These are phyloP conservation scores for Cutaneotrichosporon arboriforme DNA, from an alignment of 1,284 basidiomycete species.

Conservation along the genomic window DNA sequence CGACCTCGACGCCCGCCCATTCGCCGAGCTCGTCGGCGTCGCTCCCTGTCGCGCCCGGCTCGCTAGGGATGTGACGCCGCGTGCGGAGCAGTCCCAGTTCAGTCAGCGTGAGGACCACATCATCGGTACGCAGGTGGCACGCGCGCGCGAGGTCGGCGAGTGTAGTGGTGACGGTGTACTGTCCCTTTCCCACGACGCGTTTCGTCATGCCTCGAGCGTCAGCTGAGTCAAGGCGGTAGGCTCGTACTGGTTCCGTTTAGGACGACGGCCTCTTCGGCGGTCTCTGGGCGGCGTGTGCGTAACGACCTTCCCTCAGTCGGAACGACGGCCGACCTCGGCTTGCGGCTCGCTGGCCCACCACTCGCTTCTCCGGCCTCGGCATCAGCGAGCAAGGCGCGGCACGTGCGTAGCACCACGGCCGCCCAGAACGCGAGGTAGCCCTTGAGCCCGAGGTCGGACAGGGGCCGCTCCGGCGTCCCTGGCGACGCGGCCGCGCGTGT, in stretches of 20 bases:
- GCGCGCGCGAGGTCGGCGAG: slow-evolving; percentile 68
- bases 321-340: no score
- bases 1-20: slow-evolving; percentile 42
- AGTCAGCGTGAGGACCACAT: slow-evolving; percentile 78
- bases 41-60: slow-evolving; percentile 23
- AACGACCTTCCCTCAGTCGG: slow-evolving; percentile 16
- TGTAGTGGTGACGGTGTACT: slow-evolving; percentile 56
- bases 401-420: slow-evolving; percentile 73
- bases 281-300: slow-evolving; percentile 6
- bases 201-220: slow-evolving; percentile 7
- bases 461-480: slow-evolving; percentile 89
- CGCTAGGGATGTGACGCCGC: slow-evolving; percentile 20
- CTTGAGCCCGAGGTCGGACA: slow-evolving; percentile 85
- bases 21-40: slow-evolving; percentile 29
- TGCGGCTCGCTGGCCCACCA: background rate
- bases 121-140: slow-evolving; percentile 76
- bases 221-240: slow-evolving; percentile 3
- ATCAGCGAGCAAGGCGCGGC: slow-evolving; percentile 54
- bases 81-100: slow-evolving; percentile 72
- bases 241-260: slow-evolving; percentile 25
- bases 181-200: slow-evolving; percentile 12
- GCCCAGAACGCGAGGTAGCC: slow-evolving; percentile 93
- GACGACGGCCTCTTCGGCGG: slow-evolving; percentile 9
- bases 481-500: slow-evolving; percentile 61
- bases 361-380: background rate